Evolutionary conservation across 345 rosid genomes (phyloP), one percentile per base, ranked within the genome.

Genomic region (Citrus unshiu): DNA sequence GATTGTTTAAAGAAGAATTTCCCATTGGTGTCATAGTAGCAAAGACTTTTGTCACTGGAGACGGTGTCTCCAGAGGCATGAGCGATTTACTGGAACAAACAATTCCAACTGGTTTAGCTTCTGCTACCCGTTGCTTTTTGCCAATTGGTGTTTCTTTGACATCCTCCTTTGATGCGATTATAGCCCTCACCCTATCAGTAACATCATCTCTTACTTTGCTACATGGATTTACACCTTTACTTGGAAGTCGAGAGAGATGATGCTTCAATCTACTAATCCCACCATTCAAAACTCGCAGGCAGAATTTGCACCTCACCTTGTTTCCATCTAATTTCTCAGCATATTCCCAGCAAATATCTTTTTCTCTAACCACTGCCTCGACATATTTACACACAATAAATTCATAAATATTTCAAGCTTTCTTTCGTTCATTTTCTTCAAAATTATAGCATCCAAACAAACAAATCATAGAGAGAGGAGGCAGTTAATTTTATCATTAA

Each of bases 171-270:
- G 90, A 79, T 14, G 92, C 82, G 70, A 94, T 83, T 24, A 94
- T 81, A 40, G 91, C 84, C 43, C 95, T 84, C 54, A 94, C 98
- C 82, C 91, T 83, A 68, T 91, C 93, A 19, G 90, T 85, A 30
- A 94, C 95, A 85, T 92, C 94, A 81, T 94, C 97, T 81, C 91
- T 80, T 21, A 92, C 98, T 86, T 92, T 91, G 86, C 87, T 86
- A 77, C 98, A 94, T 0, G 98, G 98, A 79, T 94, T 94, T 24
- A 94, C 98, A 8, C 98, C 98, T 88, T 92, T 92, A 81, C 98
- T 94, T 0, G 97, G 95, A 59, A 94, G 86, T 18, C 98, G 89
- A 63, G 98, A 94, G 16, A 94, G 83, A 82, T 92, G 98, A 84
- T 94, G 98, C 90, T 94, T 94, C 79, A 92, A 83, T 74, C 98